Base-by-base conservation (phyloP, 2,329 filamentous ascomycete species). In the Colletotrichum melonis region DNA sequence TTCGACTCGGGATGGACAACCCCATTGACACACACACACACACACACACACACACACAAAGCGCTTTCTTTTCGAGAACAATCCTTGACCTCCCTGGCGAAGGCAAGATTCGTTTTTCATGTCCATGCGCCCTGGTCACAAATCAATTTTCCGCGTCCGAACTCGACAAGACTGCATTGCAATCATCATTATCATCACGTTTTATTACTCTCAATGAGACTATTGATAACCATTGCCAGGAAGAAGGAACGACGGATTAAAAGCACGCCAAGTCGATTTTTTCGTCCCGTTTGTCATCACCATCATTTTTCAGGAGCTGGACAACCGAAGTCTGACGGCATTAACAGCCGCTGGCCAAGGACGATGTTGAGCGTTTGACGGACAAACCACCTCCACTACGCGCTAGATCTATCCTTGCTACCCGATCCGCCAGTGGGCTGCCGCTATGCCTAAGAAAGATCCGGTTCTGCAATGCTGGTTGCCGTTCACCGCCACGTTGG, bases 401-500 rank as follows among this genome's bases (percentile, higher is more conserved):
- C 67, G 35, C 67, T 56, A 73, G 68, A 74, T 72, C 62, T 67
- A 74, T 65, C 67, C 73, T 71, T 73, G 66, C 57, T 73, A 75
- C 74, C 74, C 69, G 69, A 73, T 68, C 68, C 62, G 60, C 26
- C 73, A 35, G 63, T 54, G 65, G 66, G 58, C 49, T 66, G 63
- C 69, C 56, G 58, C 63, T 62, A 58, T 68, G 67, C 74, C 73
- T 59, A 75, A 75, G 73, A 63, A 63, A 74, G 74, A 67, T 59
- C 60, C 52, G 62, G 68, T 67, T 73, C 69, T 73, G 69, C 73
- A 59, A 63, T 68, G 62, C 49, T 70, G 70, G 54, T 54, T 73
- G 58, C 63, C 65, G 69, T 74, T 75, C 74, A 75, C 74, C 74
- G 74, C 74, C 73, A 75, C 66, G 63, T 75, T 73, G 73, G 74